Evolutionary conservation across 2,329 filamentous ascomycete genomes (phyloP).

Genomic region (Alternaria rosae): DNA sequence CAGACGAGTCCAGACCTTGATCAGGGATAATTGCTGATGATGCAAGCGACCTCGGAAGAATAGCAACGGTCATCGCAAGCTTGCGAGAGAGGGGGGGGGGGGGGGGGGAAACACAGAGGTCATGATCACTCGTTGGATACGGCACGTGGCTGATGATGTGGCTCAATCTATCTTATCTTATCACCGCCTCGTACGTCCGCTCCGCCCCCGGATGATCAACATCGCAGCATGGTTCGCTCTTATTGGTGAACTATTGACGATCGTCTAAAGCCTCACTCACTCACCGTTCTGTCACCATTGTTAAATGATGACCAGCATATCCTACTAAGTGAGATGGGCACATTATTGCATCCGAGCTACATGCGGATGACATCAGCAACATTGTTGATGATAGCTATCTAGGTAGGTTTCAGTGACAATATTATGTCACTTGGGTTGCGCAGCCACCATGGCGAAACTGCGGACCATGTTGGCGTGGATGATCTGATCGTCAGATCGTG

Average conservation of each 20-base stretch:
- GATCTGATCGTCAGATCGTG: conserved; percentile 6
- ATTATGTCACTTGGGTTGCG: conserved; percentile 1
- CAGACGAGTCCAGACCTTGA: neutral
- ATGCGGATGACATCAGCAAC: conserved; percentile 1
- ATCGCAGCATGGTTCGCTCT: neutral
- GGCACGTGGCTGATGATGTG: neutral
- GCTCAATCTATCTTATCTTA: neutral
- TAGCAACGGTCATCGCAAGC: neutral
- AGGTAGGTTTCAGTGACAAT: neutral
- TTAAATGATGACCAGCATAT: neutral
- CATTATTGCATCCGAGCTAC: neutral
- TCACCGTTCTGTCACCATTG: neutral
- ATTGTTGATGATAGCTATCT: neutral
- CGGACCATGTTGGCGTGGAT: conserved; percentile 3
- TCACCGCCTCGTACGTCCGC: neutral
- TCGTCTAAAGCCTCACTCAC: neutral
- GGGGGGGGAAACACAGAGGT: neutral
- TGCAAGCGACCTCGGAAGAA: neutral
- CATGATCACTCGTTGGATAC: neutral
- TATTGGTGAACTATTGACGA: neutral
- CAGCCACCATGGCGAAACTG: neutral
- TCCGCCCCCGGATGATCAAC: neutral
- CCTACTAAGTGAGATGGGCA: neutral
- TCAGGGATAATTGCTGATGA: neutral
- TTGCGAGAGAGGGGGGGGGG: neutral